Percentiles rank a stretch among this genome's conserved stretches.
Conservation (phyloP, 345 rosid genomes). For the Eucalyptus marginata region DNA sequence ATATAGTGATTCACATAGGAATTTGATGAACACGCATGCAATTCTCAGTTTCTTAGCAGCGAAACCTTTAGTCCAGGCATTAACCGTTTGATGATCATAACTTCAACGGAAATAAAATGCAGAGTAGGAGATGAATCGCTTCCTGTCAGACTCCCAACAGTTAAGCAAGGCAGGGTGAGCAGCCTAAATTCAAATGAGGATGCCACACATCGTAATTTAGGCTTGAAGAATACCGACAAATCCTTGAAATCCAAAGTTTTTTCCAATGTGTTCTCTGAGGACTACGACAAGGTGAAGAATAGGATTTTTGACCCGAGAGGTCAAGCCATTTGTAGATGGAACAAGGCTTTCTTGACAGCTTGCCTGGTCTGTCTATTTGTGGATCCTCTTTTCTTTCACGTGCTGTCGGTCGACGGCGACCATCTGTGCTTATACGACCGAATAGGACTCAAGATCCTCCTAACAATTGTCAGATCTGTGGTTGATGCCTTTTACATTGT, state of each 20-base stretch:
- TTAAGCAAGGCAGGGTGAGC: neutral
- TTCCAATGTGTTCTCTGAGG: neutral
- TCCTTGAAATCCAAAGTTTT: neutral
- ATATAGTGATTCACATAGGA: neutral
- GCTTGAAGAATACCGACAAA: neutral
- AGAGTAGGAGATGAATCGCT: neutral
- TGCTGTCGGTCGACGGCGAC: neutral
- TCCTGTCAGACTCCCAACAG: neutral
- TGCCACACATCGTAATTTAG: neutral
- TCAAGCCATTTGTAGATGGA: neutral
- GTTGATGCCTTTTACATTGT: neutral
- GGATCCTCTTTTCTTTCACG: neutral
- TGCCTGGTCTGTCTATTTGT: neutral
- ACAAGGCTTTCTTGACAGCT: neutral
- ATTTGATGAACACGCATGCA: neutral
- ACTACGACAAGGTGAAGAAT: neutral
- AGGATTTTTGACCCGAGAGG: neutral
- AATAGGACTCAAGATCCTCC: neutral
- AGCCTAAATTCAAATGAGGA: neutral
- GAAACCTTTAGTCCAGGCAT: neutral
- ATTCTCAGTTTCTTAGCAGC: neutral
- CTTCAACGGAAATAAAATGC: neutral
- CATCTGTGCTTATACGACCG: neutral
- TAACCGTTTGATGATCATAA: neutral
- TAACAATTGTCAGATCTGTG: neutral